Percentiles rank a stretch among this genome's conserved stretches.
Conservation (phyloP, 2,329 filamentous ascomycete genomes). For the Zymoseptoria ardabiliae region DNA sequence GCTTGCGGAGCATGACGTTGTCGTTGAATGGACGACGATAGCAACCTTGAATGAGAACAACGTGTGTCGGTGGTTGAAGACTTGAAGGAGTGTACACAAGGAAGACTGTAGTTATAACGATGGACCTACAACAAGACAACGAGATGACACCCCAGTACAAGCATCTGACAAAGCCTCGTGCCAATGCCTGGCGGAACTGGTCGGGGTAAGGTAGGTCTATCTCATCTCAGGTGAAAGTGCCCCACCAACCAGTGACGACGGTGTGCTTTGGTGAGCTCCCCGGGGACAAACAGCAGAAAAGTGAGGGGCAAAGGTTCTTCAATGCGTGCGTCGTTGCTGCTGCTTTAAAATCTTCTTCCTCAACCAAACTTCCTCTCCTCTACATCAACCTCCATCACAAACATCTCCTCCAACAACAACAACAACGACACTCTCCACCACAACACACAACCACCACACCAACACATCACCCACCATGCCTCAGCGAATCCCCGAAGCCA, state of each 20-base stretch:
- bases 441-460: slow-evolving; percentile 4
- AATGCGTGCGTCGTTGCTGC: neutral
- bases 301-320: neutral
- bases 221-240: neutral
- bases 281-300: neutral
- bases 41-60: neutral
- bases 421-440: neutral
- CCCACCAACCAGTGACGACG: neutral
- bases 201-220: too few species aligned
- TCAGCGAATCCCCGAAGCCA: slow-evolving; percentile 50
- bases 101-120: neutral
- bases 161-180: neutral
- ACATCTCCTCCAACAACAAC: neutral
- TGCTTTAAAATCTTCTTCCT: neutral
- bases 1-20: neutral
- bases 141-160: neutral
- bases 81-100: neutral
- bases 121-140: neutral
- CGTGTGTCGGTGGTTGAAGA: neutral
- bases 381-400: neutral
- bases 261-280: neutral
- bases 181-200: neutral
- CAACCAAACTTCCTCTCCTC: neutral
- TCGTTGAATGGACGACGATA: neutral
- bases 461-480: slow-evolving; percentile 37